Evolutionary conservation across 495 filamentous ascomycete species (phyloP), one percentile per base, ranked within the genome.

Genomic region (Neurospora sp.): DNA sequence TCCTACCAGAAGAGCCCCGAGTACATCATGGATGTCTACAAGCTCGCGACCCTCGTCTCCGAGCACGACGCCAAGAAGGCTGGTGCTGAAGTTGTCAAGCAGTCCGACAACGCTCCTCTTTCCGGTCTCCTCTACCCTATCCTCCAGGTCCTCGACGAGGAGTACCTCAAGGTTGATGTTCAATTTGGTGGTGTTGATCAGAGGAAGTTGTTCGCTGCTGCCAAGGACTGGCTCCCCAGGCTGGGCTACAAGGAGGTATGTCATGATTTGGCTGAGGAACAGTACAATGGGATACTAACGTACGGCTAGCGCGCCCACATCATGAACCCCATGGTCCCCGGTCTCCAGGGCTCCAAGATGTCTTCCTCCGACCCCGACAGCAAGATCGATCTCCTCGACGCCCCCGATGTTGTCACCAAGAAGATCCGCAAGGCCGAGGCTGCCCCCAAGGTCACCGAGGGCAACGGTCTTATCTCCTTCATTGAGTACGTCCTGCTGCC

Each of bases 81-180:
- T 0, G 94, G 96, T 17, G 92, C 92, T 1, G 96, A 99, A 79
- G 88, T 99, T 8, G 94, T 99, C 59, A 99, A 98, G 85, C 93
- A 98, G 83, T 87, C 90, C 15, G 86, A 87, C 28, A 92, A 92
- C 76, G 88, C 92, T 34, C 88, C 92, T 11, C 76, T 99, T 66
- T 89, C 87, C 74, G 94, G 94, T 0, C 86, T 97, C 17, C 86
- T 98, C 66, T 99, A 99, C 82, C 92, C 93, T 0, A 86, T 94
- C 11, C 91, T 99, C 79, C 96, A 99, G 82, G 91, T 91, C 5
- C 85, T 98, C 38, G 95, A 99, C 76, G 96, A 99, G 82, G 87
- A 98, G 83, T 89, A 97, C 83, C 85, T 99, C 5, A 88, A 89
- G 71, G 92, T 94, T 5, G 94, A 99, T 82, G 90, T 85, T 2